phyloP scores from a whole-genome alignment of 2,329 filamentous ascomycete species.

The Phialophora tarda region DNA sequence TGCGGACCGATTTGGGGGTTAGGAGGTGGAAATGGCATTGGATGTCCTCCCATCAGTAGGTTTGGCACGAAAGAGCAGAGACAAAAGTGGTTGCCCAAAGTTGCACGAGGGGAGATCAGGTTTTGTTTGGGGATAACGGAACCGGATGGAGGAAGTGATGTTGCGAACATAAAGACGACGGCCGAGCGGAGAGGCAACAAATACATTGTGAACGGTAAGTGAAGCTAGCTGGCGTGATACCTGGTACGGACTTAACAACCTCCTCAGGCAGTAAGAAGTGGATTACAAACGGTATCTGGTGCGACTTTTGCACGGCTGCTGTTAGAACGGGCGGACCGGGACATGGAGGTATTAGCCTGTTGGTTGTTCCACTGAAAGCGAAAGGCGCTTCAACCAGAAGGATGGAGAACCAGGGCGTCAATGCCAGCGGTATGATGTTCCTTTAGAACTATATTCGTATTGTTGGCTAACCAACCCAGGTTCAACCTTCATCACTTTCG shows the following conservation, averaged over 20 bases:
- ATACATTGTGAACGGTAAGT: slow-evolving; percentile 71
- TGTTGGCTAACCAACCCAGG: slow-evolving; percentile 53
- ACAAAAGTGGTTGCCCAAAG: slow-evolving; percentile 69
- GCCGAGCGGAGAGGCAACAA: slow-evolving; percentile 69
- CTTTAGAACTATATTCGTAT: slow-evolving; percentile 1
- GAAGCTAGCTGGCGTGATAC: not conserved
- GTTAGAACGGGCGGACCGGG: slow-evolving; percentile 74
- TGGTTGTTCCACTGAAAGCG: slow-evolving; percentile 71
- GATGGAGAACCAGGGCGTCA: slow-evolving; percentile 71
- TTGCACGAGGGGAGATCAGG: slow-evolving; percentile 69
- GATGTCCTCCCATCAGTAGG: slow-evolving; percentile 71
- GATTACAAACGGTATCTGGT: slow-evolving; percentile 77
- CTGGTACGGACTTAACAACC: not conserved
- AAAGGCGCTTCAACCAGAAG: slow-evolving; percentile 71
- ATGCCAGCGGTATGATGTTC: slow-evolving; percentile 60
- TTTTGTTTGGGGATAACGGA: slow-evolving; percentile 80
- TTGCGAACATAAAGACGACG: slow-evolving; percentile 73
- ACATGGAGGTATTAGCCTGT: slow-evolving; percentile 68
- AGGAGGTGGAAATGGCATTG: slow-evolving; percentile 73
- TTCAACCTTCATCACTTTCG: slow-evolving; percentile 76
- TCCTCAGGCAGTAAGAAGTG: slow-evolving; percentile 68
- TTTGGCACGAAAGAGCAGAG: slow-evolving; percentile 68
- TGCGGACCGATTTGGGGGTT: slow-evolving; percentile 60
- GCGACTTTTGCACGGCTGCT: slow-evolving; percentile 71
- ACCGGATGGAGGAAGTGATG: slow-evolving; percentile 74